Evolutionary conservation across 177 flowering plant genomes (phyloP), one percentile per base, ranked within the genome.

Genomic region (Vitis hybrid): DNA sequence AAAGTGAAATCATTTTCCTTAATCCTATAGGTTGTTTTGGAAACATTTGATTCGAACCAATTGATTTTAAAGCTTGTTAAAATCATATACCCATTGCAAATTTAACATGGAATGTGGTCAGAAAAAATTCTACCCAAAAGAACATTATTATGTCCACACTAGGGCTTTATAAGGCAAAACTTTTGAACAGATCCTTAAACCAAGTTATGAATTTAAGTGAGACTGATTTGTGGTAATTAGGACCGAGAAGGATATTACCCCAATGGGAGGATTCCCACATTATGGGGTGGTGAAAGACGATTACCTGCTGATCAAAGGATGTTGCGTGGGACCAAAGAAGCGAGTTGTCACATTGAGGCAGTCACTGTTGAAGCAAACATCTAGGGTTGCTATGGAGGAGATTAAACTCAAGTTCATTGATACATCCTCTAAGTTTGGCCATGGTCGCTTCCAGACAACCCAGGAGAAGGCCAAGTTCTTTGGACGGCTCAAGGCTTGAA

Each of bases 211-310:
- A 26, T 26, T 26, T 26, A 26, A 26, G 30, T 26, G 30, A 26
- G 30, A 57, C 45, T 39, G 45, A 39, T 39, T 39, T 39, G 45
- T 39, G 45, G 23, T 52, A 3, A 18, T 39, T 70, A 81, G 86
- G 82, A 82, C 86, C 9, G 80, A 80, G 82, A 82, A 80, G 76
- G 81, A 78, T 23, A 78, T 82, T 21, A 82, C 86, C 10, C 86
- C 86, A 7, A 82, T 82, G 78, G 86, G 86, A 19, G 85, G 85
- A 9, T 82, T 82, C 73, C 85, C 85, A 2, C 85, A 82, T 18
- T 82, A 82, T 74, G 85, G 83, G 14, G 66, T 80, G 10, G 85
- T 82, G 50, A 82, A 82, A n/a, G 81, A 80, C 6, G 85, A 82
- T 70, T 82, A 75, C 50, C 6, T 82, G 70, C 9, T 82, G 80